Evolutionary conservation across 2,329 filamentous ascomycete genomes (phyloP).

Genomic region (Boeremia lycopersici): DNA sequence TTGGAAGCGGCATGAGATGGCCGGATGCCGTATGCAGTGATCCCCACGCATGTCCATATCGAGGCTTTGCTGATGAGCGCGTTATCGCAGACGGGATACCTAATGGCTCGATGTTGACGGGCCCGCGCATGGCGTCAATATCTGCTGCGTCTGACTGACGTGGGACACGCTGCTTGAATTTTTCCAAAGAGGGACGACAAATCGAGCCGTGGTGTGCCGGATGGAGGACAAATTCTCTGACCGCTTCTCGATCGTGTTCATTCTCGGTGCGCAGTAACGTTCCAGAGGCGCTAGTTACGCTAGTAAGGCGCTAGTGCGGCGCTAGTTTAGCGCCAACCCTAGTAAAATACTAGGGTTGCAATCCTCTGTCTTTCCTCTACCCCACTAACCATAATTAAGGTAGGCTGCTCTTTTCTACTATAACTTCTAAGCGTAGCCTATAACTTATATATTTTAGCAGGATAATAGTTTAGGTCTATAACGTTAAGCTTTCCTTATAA

Average conservation of each 20-base stretch:
- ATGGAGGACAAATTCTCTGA: constrained; percentile 26
- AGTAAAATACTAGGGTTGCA: too few relatives aligned
- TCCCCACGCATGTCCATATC: constrained; percentile 18
- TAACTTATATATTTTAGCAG: too few relatives aligned
- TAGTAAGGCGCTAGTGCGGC: too few relatives aligned
- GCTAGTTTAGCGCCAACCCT: too few relatives aligned
- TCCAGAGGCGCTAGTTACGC: too few relatives aligned
- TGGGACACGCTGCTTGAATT: constrained; percentile 17
- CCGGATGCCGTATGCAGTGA: constrained; percentile 12
- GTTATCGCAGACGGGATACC: constrained; percentile 20
- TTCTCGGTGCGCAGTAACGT: too few relatives aligned
- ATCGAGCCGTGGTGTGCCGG: constrained; percentile 12
- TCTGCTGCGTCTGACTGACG: constrained; percentile 12
- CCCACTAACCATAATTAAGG: too few relatives aligned
- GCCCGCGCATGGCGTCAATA: constrained; percentile 14
- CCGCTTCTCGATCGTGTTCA: constrained; percentile 26
- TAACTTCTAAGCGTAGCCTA: too few relatives aligned
- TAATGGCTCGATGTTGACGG: constrained; percentile 18
- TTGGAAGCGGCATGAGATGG: constrained; percentile 14
- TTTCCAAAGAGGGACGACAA: constrained; percentile 18
- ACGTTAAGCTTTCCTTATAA: too few relatives aligned
- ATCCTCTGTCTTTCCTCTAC: too few relatives aligned
- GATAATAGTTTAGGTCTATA: too few relatives aligned
- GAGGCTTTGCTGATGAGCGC: constrained; percentile 8
- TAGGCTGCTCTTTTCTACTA: too few relatives aligned